A percentile compares a stretch with the other conserved stretches of the same genome.
phyloP scores from a whole-genome alignment of 139 green algal species.

The Yamagishiella unicocca region DNA sequence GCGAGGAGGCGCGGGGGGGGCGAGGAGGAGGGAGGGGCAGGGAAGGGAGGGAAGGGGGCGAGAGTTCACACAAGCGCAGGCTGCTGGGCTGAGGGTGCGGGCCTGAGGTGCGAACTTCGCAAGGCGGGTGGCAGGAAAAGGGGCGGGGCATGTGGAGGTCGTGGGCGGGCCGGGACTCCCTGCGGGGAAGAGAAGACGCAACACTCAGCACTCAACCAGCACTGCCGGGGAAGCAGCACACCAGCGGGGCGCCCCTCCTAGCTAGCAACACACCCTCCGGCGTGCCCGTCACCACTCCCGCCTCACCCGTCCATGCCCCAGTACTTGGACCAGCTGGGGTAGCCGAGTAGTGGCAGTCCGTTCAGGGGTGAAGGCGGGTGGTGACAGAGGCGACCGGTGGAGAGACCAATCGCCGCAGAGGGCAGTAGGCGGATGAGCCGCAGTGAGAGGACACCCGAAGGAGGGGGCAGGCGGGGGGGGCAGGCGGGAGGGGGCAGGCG shows the following conservation, averaged over 20 bases:
- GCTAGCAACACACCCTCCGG: too few relatives aligned
- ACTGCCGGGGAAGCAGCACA: too few relatives aligned
- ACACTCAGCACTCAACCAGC: too few relatives aligned
- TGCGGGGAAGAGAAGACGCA: too few relatives aligned
- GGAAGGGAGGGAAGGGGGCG: background rate
- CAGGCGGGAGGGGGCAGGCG: background rate
- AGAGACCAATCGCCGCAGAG: background rate
- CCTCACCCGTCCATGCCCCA: conserved; percentile 59
- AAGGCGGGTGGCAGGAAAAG: too few relatives aligned
- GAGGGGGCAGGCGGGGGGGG: background rate
- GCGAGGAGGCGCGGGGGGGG: background rate
- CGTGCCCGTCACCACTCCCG: background rate
- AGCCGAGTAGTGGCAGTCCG: background rate
- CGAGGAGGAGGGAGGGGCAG: background rate
- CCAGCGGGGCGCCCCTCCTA: too few relatives aligned
- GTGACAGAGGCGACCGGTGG: too few relatives aligned
- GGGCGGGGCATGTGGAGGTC: too few relatives aligned
- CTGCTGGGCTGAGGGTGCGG: too few relatives aligned
- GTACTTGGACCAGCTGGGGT: conserved; percentile 54
- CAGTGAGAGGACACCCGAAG: too few relatives aligned
- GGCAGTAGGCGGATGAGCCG: background rate
- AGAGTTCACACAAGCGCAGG: background rate
- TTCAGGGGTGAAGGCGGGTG: background rate
- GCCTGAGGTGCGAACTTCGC: too few relatives aligned
- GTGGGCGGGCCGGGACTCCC: too few relatives aligned